Evolutionary conservation across 306 rosid species (phyloP).

Genomic region (Rubus idaeus): DNA sequence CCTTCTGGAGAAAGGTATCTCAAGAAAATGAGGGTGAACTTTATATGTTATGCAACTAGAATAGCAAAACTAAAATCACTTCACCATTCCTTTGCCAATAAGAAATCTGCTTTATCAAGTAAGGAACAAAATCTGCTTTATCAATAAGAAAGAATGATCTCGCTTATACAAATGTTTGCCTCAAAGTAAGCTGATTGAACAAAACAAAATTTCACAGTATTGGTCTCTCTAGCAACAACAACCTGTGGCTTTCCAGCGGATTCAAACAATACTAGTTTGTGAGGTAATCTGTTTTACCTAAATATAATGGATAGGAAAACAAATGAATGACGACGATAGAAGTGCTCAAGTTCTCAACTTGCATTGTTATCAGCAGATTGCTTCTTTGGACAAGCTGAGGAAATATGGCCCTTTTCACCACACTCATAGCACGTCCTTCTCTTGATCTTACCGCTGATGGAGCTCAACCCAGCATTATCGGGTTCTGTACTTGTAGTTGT

Average conservation of each 20-base stretch:
- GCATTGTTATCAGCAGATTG: constrained; percentile 26
- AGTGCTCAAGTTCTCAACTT: constrained; percentile 34
- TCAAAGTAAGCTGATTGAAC: constrained; percentile 1
- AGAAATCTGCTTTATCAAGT: not conserved
- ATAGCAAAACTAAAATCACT: not conserved
- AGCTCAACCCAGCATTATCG: not conserved
- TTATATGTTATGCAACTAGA: too few species aligned
- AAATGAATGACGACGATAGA: constrained; percentile 9
- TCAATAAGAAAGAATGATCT: not conserved
- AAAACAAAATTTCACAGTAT: constrained; percentile 11
- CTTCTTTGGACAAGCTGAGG: constrained; percentile 61
- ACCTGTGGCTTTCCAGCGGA: not conserved
- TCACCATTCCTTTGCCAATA: not conserved
- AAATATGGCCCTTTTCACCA: constrained; percentile 71
- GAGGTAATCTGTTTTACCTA: not conserved
- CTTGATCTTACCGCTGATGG: constrained; percentile 54
- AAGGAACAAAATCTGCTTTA: not conserved
- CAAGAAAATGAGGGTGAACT: not conserved
- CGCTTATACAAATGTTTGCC: constrained; percentile 11
- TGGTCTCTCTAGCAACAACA: not conserved
- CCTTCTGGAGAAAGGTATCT: too few species aligned
- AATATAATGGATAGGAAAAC: not conserved
- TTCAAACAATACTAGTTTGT: not conserved
- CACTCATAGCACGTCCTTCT: constrained; percentile 76
- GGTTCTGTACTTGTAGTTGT: not conserved